A percentile compares a stretch with the other conserved stretches of the same genome.
These are phyloP conservation scores for Jackrogersella minutella DNA, from an alignment of 495 filamentous ascomycete species.

Conservation along the genomic window DNA sequence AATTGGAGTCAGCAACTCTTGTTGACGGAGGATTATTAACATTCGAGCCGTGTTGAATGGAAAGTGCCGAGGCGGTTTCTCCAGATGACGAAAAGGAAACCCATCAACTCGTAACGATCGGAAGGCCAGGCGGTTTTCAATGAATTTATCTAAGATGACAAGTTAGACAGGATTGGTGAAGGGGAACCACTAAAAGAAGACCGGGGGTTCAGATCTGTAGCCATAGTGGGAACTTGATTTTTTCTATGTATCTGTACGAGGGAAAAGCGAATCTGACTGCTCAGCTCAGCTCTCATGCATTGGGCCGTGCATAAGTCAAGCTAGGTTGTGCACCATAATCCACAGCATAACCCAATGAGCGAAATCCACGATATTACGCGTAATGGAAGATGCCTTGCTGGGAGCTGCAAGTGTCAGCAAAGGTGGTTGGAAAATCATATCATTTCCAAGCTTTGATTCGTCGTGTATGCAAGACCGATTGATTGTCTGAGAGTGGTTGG, in stretches of 20 bases:
- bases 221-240: conserved; percentile 11
- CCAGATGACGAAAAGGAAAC: conserved; percentile 13
- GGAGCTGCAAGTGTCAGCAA: conserved; percentile 38
- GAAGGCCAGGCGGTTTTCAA: conserved; percentile 17
- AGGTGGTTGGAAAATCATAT: conserved; percentile 32
- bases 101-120: conserved; percentile 25
- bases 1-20: conserved; percentile 24
- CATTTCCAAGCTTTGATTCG: conserved; percentile 25
- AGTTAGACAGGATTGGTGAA: conserved; percentile 16
- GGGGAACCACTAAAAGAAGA: not conserved
- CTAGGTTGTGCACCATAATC: conserved; percentile 28
- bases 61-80: conserved; percentile 15
- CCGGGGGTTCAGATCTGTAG: conserved; percentile 18
- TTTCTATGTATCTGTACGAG: conserved; percentile 24
- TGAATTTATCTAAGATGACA: conserved; percentile 26
- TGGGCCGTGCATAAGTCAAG: conserved; percentile 41
- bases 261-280: conserved; percentile 31
- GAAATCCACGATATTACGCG: conserved; percentile 42
- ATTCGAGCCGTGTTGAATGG: conserved; percentile 12
- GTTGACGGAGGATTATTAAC: conserved; percentile 10
- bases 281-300: conserved; percentile 40
- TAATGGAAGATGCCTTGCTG: conserved; percentile 42
- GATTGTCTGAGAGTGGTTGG: conserved; percentile 32
- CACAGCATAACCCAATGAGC: conserved; percentile 39
- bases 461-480: conserved; percentile 21